These are phyloP conservation scores for Hymenoscyphus infarciens DNA, from an alignment of 2,329 filamentous ascomycete species.

Conservation along the genomic window DNA sequence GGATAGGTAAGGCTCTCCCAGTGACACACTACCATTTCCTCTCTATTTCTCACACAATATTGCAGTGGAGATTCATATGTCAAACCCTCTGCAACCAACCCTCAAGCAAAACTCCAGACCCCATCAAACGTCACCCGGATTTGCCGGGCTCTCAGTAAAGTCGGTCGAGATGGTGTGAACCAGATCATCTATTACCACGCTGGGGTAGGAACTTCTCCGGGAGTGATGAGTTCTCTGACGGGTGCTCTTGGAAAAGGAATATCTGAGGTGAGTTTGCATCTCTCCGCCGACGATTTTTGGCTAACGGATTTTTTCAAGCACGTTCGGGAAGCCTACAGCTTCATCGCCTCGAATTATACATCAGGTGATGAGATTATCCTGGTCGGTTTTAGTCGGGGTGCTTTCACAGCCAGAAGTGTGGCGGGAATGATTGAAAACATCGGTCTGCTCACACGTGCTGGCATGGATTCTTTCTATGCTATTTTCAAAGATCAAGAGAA, in stretches of 20 bases:
- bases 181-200: constrained; percentile 61
- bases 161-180: constrained; percentile 45
- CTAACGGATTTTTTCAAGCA: constrained; percentile 30
- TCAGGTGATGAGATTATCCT: constrained; percentile 41
- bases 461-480: constrained; percentile 42
- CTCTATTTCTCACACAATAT: neutral
- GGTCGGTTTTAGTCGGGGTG: constrained; percentile 42
- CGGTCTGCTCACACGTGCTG: constrained; percentile 40
- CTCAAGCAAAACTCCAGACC: constrained; percentile 56
- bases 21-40: constrained; percentile 4
- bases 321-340: constrained; percentile 47
- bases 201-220: constrained; percentile 54
- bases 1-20: constrained; percentile 21
- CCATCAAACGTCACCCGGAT: constrained; percentile 60
- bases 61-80: constrained; percentile 31
- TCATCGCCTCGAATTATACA: constrained; percentile 41
- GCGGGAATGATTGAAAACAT: constrained; percentile 34
- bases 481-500: constrained; percentile 39
- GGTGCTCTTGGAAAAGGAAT: constrained; percentile 55
- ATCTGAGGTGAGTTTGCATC: constrained; percentile 26
- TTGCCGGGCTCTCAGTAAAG: constrained; percentile 52
- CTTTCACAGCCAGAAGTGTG: constrained; percentile 41
- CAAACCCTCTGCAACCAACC: constrained; percentile 47
- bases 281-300: neutral
- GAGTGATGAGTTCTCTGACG: constrained; percentile 46